Evolutionary conservation across 768 basidiomycete species (phyloP), one percentile per base, ranked within the genome.

Genomic region (Pleurotus djamor): DNA sequence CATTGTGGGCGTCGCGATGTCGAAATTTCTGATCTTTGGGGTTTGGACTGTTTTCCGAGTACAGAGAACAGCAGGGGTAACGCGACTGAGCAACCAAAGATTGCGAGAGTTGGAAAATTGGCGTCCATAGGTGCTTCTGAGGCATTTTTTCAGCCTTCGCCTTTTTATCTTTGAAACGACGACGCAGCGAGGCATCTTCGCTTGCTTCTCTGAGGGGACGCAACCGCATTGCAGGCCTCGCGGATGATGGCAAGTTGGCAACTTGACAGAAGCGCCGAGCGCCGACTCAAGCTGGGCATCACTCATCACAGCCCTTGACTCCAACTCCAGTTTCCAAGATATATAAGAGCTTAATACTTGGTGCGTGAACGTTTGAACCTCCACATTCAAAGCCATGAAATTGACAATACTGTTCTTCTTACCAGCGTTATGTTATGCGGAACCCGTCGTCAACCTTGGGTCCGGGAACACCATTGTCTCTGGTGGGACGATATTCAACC

Each of bases 41-140:
- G 9, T 13, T 14, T 44, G 54, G 16, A 28, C 12, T 37, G 38
- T 44, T 56, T 56, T 17, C 38, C 36, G 10, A 56, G 54, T 12
- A 56, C n/a, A 17, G 54, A 43, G 54, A 56, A 56, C 12, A 32
- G 17, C n/a, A 56, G 16, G 12, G 54, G 54, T 41, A 56, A 32
- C 10, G 28, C 37, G 38, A 56, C 28, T 16, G 54, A 56, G n/a
- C 41, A 43, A 9, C 54, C 54, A 44, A 56, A 56, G 36, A 56
- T 56, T 6, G 41, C 33, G 37, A 56, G 54, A 32, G 37, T 17
- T 10, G 36, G 54, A 3, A 28, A 28, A 28, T 3, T 28, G 35
- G 21, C 54, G 14, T 41, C 54, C 13, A 41, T 41, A 41, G 4
- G 38, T 28, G 21, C 21, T 28, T 28, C 10, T 41, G 38, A 9